A percentile compares a stretch with the other conserved stretches of the same genome.
Conservation (phyloP, 2,329 filamentous ascomycete species). For the Fusarium nygamai region DNA sequence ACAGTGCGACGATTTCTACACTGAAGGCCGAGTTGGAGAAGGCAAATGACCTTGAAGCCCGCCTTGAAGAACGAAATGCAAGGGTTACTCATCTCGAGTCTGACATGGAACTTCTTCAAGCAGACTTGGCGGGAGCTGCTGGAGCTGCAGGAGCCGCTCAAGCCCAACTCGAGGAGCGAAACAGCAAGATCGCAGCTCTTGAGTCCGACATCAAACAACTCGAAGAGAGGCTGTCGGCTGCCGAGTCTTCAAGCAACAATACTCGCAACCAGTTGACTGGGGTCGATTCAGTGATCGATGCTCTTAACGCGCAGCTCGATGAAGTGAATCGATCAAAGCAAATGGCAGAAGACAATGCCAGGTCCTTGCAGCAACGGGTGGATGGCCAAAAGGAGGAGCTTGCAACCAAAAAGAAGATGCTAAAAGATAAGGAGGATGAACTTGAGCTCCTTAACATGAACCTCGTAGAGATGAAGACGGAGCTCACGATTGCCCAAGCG, state of each 20-base stretch:
- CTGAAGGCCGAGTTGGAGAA: conserved; percentile 36
- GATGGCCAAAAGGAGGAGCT: conserved; percentile 35
- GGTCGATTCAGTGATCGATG: conserved; percentile 44
- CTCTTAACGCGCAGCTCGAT: conserved; percentile 44
- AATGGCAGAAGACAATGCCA: conserved; percentile 43
- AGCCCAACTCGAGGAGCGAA: conserved; percentile 49
- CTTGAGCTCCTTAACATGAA: conserved; percentile 61
- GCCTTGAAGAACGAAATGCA: conserved; percentile 33
- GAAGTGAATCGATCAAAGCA: conserved; percentile 42
- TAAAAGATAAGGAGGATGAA: conserved; percentile 61
- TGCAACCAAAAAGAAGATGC: conserved; percentile 53
- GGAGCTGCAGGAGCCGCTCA: conserved; percentile 29
- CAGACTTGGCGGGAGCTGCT: conserved; percentile 31
- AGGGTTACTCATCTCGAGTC: conserved; percentile 39
- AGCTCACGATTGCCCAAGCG: conserved; percentile 68
- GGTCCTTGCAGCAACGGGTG: conserved; percentile 41
- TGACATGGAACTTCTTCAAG: conserved; percentile 48
- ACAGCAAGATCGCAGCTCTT: conserved; percentile 54
- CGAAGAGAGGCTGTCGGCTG: conserved; percentile 39
- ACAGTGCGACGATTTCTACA: conserved; percentile 29
- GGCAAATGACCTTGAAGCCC: conserved; percentile 17
- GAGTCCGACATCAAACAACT: conserved; percentile 48
- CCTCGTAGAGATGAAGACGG: conserved; percentile 68
- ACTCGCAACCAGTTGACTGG: conserved; percentile 47
- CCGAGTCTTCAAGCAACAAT: conserved; percentile 53